Conservation (phyloP, 345 rosid genomes). For the Lepidium africanum region DNA sequence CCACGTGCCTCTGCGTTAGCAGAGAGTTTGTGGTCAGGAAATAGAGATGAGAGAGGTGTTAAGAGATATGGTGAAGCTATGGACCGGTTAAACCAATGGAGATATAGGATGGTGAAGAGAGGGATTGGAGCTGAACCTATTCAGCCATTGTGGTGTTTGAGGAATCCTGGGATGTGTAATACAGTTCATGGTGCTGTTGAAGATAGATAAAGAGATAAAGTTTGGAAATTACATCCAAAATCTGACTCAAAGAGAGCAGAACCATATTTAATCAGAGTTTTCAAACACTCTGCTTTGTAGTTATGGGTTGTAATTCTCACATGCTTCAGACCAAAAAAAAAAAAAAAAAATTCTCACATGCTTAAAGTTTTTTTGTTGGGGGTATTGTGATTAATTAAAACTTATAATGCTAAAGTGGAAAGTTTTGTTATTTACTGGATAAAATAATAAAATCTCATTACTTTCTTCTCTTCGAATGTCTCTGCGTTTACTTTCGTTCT, state of each 20-base stretch:
- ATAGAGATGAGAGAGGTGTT: constrained; percentile 51
- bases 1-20: constrained; percentile 83
- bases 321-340: too few relatives aligned
- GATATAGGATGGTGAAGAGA: constrained; percentile 74
- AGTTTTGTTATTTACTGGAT: background rate
- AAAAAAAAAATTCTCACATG: background rate
- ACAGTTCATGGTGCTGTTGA: constrained; percentile 26
- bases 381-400: background rate
- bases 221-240: background rate
- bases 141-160: constrained; percentile 82
- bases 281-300: background rate
- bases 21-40: constrained; percentile 83
- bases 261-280: background rate
- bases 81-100: constrained; percentile 75
- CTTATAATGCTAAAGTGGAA: background rate
- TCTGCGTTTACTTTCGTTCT: background rate
- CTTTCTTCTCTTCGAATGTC: background rate
- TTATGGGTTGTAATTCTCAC: background rate
- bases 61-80: constrained; percentile 65
- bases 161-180: constrained; percentile 85
- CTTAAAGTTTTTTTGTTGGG: background rate
- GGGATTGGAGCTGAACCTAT: constrained; percentile 80
- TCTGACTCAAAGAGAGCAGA: background rate
- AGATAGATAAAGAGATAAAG: background rate
- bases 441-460: background rate